Base-by-base conservation (phyloP, 106 monocot species). In the Apostasia ramifera region DNA sequence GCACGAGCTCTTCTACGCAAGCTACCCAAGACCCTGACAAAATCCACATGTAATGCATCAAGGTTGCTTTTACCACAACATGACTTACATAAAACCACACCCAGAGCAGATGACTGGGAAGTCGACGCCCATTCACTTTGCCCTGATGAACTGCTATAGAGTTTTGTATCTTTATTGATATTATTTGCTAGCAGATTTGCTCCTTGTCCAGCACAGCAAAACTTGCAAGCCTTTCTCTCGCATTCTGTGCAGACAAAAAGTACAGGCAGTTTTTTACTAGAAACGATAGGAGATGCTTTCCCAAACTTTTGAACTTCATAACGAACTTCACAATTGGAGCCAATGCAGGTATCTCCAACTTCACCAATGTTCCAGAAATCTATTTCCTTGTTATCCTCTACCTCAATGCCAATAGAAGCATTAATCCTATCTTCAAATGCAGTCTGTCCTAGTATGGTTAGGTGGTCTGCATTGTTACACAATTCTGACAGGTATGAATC, bases 131-230 rank as follows among this genome's bases (percentile, higher is more conserved):
- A 65, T 41, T 84, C 91, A 67, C 69, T 81, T 72, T 67, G 81
- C 12, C 67, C 77, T 67, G 79, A 70, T 66, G 67, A 77, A 55
- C 78, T 64, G 49, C 71, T 78, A 49, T 75, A 76, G 15, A 70
- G 83, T 81, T 79, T 98, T 53, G 62, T 58, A n/a, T 97, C 89
- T 69, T 83, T 99, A 67, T 69, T 66, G 45, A 50, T 76, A 76
- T 69, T 73, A 44, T 54, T 83, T 9, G 75, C 44, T 38, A 99
- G 73, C 58, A 90, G 73, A 72, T 37, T 70, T 60, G 93, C 98
- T 70, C 93, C 98, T 76, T 77, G 90, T 44, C 98, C 98, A 72
- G 90, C 93, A 86, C 90, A 93, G 62, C 98, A 93, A 77, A 73
- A 70, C 74, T 73, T 90, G 74, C 98, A 99, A 66, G 82, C 74